These are phyloP conservation scores for Candida pini DNA, from an alignment of 805 yeast species.

Conservation along the genomic window DNA sequence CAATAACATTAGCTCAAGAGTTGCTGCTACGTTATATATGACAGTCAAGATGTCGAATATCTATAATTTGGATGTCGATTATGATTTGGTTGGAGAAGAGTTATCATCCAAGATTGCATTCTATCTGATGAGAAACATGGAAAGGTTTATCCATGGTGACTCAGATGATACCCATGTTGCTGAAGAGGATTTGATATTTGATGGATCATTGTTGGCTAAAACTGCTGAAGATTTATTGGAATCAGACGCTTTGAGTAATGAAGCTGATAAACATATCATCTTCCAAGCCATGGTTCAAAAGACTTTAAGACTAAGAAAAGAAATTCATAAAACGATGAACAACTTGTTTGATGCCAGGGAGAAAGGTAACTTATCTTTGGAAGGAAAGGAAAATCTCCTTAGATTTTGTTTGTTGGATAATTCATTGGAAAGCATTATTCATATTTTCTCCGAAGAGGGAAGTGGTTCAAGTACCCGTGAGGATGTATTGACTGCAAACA, in stretches of 20 bases:
- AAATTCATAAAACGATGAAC: constrained; percentile 48
- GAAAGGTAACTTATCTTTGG: constrained; percentile 41
- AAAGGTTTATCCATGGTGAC: constrained; percentile 34
- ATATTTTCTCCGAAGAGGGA: constrained; percentile 33
- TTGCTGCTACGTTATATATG: constrained; percentile 45
- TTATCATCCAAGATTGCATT: constrained; percentile 49
- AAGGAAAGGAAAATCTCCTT: constrained; percentile 49
- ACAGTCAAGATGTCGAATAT: constrained; percentile 45
- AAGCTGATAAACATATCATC: constrained; percentile 37
- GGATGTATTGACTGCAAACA: not conserved
- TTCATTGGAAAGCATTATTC: constrained; percentile 46
- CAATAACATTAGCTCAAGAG: constrained; percentile 35
- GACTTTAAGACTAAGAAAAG: constrained; percentile 43
- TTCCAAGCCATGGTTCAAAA: constrained; percentile 46
- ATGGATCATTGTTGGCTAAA: constrained; percentile 68
- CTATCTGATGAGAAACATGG: constrained; percentile 54
- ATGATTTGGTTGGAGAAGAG: constrained; percentile 46
- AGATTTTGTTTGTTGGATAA: constrained; percentile 51
- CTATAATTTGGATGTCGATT: constrained; percentile 48
- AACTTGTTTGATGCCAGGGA: constrained; percentile 41
- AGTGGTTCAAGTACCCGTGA: not conserved
- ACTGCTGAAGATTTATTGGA: constrained; percentile 63
- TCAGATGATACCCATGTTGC: constrained; percentile 15
- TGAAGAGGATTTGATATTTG: constrained; percentile 62
- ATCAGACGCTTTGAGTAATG: constrained; percentile 27